These are phyloP conservation scores for Usnea hakonensis DNA, from an alignment of 495 filamentous ascomycete genomes.

Conservation along the genomic window DNA sequence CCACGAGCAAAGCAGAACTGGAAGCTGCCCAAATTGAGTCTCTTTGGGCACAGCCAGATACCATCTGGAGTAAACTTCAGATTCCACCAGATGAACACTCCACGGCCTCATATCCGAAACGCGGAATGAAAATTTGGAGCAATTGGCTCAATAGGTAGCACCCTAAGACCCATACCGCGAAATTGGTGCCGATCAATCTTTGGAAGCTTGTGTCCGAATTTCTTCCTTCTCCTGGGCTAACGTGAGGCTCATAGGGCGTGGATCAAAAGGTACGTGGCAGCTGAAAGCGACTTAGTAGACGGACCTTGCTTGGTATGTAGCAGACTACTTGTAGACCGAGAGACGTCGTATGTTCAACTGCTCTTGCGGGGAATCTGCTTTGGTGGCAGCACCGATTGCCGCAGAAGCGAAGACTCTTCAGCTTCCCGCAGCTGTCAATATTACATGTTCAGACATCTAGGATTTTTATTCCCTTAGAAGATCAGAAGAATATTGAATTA, in stretches of 20 bases:
- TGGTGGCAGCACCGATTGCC: conserved; percentile 20
- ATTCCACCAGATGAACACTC: conserved; percentile 59
- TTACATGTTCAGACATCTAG: neutral
- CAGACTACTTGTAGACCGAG: conserved; percentile 68
- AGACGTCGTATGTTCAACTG: conserved; percentile 48
- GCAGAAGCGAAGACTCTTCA: neutral
- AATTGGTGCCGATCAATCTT: conserved; percentile 54
- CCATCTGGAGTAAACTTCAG: conserved; percentile 88
- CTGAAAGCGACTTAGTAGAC: conserved; percentile 88
- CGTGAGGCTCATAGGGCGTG: conserved; percentile 63
- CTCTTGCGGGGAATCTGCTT: conserved; percentile 37
- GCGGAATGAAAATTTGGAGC: conserved; percentile 72
- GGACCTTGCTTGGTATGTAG: conserved; percentile 69
- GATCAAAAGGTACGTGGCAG: conserved; percentile 80
- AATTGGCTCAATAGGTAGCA: conserved; percentile 75
- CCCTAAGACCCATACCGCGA: conserved; percentile 55
- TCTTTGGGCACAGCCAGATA: conserved; percentile 29
- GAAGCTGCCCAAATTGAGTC: conserved; percentile 50
- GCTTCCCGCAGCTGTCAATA: neutral
- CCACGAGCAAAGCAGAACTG: conserved; percentile 59
- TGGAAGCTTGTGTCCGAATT: conserved; percentile 66
- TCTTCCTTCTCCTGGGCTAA: conserved; percentile 66
- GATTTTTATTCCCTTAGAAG: too few species aligned
- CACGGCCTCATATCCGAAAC: conserved; percentile 61
- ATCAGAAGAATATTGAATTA: neutral